Conservation (phyloP, 2,329 filamentous ascomycete genomes). For the Kalaharituber pfeilii region DNA sequence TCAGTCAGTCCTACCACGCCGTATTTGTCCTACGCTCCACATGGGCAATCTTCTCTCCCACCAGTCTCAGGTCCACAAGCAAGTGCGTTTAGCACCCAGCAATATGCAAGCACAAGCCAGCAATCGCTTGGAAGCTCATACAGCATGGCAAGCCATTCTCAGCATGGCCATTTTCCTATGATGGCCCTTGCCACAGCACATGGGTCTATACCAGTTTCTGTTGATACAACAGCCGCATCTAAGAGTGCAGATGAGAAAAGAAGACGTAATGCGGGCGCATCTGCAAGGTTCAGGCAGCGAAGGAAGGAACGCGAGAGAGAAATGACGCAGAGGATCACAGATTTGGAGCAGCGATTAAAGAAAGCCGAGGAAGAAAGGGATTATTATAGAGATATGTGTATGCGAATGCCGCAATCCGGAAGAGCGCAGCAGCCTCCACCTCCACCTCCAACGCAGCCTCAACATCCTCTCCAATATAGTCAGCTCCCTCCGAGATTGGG, state of each 20-base stretch:
- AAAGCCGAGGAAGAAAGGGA: slow-evolving; percentile 46
- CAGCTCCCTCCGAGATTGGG: background rate
- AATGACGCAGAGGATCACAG: slow-evolving; percentile 49
- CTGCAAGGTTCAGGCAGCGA: slow-evolving; percentile 61
- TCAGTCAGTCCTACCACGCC: slow-evolving; percentile 33
- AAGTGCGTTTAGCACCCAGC: background rate
- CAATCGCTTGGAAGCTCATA: slow-evolving; percentile 24
- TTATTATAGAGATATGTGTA: slow-evolving; percentile 48
- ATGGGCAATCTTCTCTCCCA: slow-evolving; percentile 27
- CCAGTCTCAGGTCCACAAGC: slow-evolving; percentile 8
- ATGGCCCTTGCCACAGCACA: slow-evolving; percentile 37
- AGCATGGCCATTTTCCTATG: slow-evolving; percentile 35
- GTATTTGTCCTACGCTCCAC: slow-evolving; percentile 32
- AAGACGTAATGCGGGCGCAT: slow-evolving; percentile 69
- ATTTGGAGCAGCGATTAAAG: slow-evolving; percentile 40
- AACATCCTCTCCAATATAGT: background rate
- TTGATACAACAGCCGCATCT: slow-evolving; percentile 68
- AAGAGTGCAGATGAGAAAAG: slow-evolving; percentile 72
- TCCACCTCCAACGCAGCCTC: slow-evolving; percentile 4
- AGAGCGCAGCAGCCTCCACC: slow-evolving; percentile 5
- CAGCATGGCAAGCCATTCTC: slow-evolving; percentile 29
- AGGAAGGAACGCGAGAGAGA: slow-evolving; percentile 70
- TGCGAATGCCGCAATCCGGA: slow-evolving; percentile 12
- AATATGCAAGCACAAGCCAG: background rate
- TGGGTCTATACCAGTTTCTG: slow-evolving; percentile 43